Percentiles rank a stretch among this genome's conserved stretches.
phyloP scores from a whole-genome alignment of 805 yeast species.

The Yarrowia keelungensis region DNA sequence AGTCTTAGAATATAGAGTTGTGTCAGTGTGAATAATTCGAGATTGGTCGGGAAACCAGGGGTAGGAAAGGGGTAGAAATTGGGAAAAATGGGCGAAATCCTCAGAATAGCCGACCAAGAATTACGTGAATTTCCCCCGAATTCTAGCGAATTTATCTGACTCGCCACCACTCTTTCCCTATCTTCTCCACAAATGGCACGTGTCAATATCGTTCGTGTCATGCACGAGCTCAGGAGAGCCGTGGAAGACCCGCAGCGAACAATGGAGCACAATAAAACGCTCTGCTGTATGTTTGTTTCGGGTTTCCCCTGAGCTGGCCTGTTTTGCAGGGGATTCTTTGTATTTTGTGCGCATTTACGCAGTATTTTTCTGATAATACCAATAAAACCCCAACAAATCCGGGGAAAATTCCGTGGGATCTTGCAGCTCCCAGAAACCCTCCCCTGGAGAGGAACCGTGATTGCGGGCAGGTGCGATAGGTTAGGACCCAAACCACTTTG shows the following conservation, averaged over 20 bases:
- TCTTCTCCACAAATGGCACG: background rate
- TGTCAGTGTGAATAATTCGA: too few species aligned
- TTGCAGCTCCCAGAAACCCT: background rate
- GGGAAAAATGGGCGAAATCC: too few species aligned
- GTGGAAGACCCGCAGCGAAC: slow-evolving; percentile 1
- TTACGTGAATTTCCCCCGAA: background rate
- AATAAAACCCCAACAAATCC: background rate
- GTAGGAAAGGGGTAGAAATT: too few species aligned
- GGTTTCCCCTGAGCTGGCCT: background rate
- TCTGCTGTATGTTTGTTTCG: slow-evolving; percentile 16
- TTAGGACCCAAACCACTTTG: background rate
- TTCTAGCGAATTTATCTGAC: background rate
- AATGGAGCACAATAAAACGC: slow-evolving; percentile 24
- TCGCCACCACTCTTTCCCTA: background rate
- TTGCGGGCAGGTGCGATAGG: slow-evolving; percentile 10
- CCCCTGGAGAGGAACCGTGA: background rate
- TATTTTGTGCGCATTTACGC: too few species aligned
- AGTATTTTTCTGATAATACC: too few species aligned
- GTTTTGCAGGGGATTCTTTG: too few species aligned
- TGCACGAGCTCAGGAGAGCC: slow-evolving; percentile 27
- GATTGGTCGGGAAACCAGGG: too few species aligned
- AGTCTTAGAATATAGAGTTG: too few species aligned
- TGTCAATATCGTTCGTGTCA: slow-evolving; percentile 2
- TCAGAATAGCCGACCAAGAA: too few species aligned
- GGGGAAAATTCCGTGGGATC: background rate